Evolutionary conservation across 371 early-diverging fungal species (phyloP), one percentile per base, ranked within the genome.

Genomic region (Dinochytrium kinnereticum): DNA sequence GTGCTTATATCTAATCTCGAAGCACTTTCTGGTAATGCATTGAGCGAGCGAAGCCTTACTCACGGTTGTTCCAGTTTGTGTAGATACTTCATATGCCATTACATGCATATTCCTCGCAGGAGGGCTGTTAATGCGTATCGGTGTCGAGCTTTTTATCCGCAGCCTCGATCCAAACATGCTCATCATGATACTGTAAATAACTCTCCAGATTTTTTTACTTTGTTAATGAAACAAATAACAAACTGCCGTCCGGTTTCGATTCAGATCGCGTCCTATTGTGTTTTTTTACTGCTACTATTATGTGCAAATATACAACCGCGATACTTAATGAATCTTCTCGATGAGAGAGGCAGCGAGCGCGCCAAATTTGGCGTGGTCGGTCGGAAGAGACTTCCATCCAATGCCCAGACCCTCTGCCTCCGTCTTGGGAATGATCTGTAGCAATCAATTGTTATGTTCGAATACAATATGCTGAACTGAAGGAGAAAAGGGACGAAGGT

Each of bases 1-100:
- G 93, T 93, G 1, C 80, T 95, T 17, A 90, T 91, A 2, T 95
- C 95, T 24, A 95, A 97, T 74, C 78, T 91, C 1, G 93, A 94
- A 59, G 97, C 97, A 0, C 69, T 96, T 3, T 87, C 93, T 72
- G 94, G 75, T 74, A 68, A 7, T 2, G n/a, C 31, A 38, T 66
- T n/a, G n/a, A n/a, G n/a, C n/a, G n/a, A n/a, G n/a, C n/a, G n/a
- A n/a, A n/a, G n/a, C n/a, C n/a, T n/a, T n/a, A n/a, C n/a, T n/a
- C n/a, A n/a, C n/a, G n/a, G n/a, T n/a, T n/a, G n/a, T n/a, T 15
- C 26, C 44, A 72, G 64, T 40, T 64, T 66, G 31, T 21, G 28
- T 34, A 28, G 49, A 55, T 2, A 15, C 37, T n/a, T 13, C 49
- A 3, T 69, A 57, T 37, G 2, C 26, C 13, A 10, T 37, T 2